Evolutionary conservation across 1,284 basidiomycete species (phyloP).

Genomic region (Naganishia albida): DNA sequence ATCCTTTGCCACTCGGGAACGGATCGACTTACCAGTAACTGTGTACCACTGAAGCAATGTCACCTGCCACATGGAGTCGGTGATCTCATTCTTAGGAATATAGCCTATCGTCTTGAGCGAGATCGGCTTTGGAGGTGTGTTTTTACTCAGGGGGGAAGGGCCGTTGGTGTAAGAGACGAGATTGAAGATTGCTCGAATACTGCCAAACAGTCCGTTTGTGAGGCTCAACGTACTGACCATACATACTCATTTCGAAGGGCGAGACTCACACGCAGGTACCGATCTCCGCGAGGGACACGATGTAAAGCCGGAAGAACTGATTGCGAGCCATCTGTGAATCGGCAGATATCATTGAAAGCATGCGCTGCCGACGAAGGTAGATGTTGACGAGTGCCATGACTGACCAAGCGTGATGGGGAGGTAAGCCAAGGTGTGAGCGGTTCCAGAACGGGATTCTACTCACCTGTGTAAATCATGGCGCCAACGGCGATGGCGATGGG

Average conservation of each 20-base stretch:
- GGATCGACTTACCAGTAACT: constrained; percentile 41
- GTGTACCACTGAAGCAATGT: constrained; percentile 44
- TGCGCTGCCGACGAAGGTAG: constrained; percentile 41
- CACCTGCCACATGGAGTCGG: constrained; percentile 28
- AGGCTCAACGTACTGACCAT: not conserved
- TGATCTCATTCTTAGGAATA: constrained; percentile 34
- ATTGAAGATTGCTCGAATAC: constrained; percentile 49
- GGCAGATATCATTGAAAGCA: constrained; percentile 43
- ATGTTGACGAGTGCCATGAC: constrained; percentile 49
- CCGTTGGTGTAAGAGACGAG: constrained; percentile 44
- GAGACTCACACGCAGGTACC: constrained; percentile 44
- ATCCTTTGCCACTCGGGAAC: not conserved
- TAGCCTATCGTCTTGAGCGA: constrained; percentile 40
- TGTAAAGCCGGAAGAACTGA: constrained; percentile 46
- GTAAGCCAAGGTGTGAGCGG: not conserved
- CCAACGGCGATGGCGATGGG: constrained; percentile 44
- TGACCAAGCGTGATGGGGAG: not conserved
- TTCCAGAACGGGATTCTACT: constrained; percentile 15
- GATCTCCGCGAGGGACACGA: constrained; percentile 44
- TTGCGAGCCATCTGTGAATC: constrained; percentile 42
- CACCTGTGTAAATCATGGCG: constrained; percentile 42
- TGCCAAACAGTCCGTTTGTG: constrained; percentile 25
- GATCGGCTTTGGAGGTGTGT: constrained; percentile 34
- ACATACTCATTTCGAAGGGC: not conserved
- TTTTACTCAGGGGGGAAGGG: constrained; percentile 41